phyloP scores from a whole-genome alignment of 306 rosid species.

The Inga leiocalycina region DNA sequence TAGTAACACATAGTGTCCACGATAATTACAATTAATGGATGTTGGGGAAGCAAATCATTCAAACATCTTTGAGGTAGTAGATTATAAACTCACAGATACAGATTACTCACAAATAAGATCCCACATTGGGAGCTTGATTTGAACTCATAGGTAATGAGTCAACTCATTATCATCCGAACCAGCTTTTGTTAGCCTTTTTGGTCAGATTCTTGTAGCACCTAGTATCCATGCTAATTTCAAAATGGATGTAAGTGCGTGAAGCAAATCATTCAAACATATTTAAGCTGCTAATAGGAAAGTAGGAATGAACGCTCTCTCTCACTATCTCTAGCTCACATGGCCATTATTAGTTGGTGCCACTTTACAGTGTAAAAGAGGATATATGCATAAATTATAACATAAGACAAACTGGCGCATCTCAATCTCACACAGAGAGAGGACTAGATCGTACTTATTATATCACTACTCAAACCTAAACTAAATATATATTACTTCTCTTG shows the following conservation, averaged over 20 bases:
- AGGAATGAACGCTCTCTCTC: neutral
- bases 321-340: neutral
- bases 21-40: neutral
- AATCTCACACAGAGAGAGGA: neutral
- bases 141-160: too few relatives aligned
- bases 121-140: too few relatives aligned
- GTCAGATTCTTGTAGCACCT: too few relatives aligned
- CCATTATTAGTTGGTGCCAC: neutral
- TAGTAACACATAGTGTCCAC: neutral
- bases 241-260: too few relatives aligned
- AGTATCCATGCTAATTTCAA: too few relatives aligned
- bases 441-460: neutral
- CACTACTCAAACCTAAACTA: neutral
- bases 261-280: too few relatives aligned
- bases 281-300: neutral
- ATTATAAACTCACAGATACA: too few relatives aligned
- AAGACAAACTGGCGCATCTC: neutral
- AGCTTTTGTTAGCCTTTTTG: too few relatives aligned
- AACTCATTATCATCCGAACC: too few relatives aligned
- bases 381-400: neutral
- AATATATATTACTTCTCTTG: neutral
- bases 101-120: too few relatives aligned
- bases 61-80: too few relatives aligned
- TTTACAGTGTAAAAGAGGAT: neutral
- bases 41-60: neutral